A percentile compares a stretch with the other conserved stretches of the same genome.
Evolutionary conservation across 257 asterid species (phyloP).

Genomic region (Jasminum sambac): DNA sequence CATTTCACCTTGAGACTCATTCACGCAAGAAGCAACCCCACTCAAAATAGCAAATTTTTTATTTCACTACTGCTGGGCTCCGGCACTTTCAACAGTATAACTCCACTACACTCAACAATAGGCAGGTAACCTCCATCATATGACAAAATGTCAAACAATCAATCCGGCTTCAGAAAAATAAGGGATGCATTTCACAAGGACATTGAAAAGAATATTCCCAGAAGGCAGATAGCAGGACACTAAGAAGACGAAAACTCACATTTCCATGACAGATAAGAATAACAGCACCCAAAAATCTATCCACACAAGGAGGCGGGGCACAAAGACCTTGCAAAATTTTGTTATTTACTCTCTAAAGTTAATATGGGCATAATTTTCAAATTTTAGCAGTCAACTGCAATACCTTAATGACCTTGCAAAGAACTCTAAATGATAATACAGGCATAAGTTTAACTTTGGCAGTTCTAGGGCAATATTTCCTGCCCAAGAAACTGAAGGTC

Average conservation of each 20-base stretch:
- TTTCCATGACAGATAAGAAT: not conserved
- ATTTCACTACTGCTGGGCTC: not conserved
- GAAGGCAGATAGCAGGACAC: not conserved
- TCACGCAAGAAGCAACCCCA: not conserved
- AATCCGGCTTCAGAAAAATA: not conserved
- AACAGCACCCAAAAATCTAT: not conserved
- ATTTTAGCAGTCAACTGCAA: not conserved
- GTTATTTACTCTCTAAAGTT: not conserved
- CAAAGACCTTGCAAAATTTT: not conserved
- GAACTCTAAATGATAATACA: not conserved
- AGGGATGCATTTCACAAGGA: not conserved
- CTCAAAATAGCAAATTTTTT: not conserved
- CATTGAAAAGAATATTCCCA: not conserved
- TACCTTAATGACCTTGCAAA: not conserved
- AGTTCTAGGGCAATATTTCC: not conserved
- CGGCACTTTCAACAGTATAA: not conserved
- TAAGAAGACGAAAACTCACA: not conserved
- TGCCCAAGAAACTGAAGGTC: not conserved
- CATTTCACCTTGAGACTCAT: not conserved
- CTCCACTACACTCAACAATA: not conserved
- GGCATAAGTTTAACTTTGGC: not conserved
- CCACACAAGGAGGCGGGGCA: not conserved
- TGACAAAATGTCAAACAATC: not conserved
- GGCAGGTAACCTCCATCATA: not conserved
- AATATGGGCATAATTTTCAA: not conserved